These are phyloP conservation scores for Allodekkera sacchari DNA, from an alignment of 805 yeast species.

Conservation along the genomic window DNA sequence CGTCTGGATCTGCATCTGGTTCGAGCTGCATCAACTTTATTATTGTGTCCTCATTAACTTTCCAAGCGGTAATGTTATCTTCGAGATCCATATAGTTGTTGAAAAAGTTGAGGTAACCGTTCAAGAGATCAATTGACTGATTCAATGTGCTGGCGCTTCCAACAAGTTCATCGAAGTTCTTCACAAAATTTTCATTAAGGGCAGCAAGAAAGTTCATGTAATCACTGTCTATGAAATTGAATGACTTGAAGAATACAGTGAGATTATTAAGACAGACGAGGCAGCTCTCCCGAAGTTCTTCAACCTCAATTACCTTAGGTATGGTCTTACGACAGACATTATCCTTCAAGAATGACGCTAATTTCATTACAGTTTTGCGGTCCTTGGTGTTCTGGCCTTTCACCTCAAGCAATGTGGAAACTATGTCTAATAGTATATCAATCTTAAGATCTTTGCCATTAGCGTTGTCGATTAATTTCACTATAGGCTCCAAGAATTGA, in stretches of 20 bases:
- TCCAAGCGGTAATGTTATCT: constrained; percentile 1
- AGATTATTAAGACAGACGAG: constrained; percentile 66
- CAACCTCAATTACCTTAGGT: no score
- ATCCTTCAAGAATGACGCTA: constrained; percentile 27
- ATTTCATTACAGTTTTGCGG: constrained; percentile 8
- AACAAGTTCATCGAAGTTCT: no score
- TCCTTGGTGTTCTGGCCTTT: constrained; percentile 15
- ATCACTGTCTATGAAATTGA: constrained; percentile 19
- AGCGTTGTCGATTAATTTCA: constrained; percentile 27
- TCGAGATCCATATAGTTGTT: background rate
- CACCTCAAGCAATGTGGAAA: constrained; percentile 67
- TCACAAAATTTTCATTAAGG: no score
- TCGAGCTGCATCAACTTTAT: constrained; percentile 1
- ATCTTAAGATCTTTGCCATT: constrained; percentile 23
- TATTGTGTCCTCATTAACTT: background rate
- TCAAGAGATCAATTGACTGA: no score
- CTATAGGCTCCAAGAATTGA: constrained; percentile 1
- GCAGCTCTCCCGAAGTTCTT: constrained; percentile 33
- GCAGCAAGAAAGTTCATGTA: constrained; percentile 7
- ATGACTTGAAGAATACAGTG: constrained; percentile 26
- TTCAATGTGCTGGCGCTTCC: no score
- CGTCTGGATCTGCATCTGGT: constrained; percentile 1
- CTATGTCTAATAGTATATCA: constrained; percentile 66
- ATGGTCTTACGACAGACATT: no score
- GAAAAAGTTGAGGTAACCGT: no score